Percentiles rank a stretch among this genome's conserved stretches.
phyloP scores from a whole-genome alignment of 2,329 filamentous ascomycete genomes.

The Torrubiella hemipterigena region DNA sequence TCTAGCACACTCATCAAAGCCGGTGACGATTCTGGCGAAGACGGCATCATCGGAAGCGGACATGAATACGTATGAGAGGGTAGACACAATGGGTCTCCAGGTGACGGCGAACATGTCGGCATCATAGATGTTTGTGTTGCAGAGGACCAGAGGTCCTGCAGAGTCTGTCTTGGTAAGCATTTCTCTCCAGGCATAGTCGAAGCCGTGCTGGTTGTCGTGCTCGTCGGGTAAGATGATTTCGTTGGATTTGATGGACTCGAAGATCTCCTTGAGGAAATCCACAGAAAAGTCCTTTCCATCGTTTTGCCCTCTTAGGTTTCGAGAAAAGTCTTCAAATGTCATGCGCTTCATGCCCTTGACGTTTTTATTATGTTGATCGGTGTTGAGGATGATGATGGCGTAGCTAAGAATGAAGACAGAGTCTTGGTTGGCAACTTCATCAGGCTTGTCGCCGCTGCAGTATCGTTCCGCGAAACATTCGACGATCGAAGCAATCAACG shows the following conservation, averaged over 20 bases:
- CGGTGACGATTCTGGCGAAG: constrained; percentile 83
- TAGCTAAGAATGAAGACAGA: constrained; percentile 85
- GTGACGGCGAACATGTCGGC: constrained; percentile 95
- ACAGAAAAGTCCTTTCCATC: constrained; percentile 70
- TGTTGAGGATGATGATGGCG: constrained; percentile 95
- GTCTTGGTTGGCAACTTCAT: constrained; percentile 74
- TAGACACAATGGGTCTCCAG: constrained; percentile 91
- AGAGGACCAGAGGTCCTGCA: constrained; percentile 61
- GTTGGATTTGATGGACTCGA: constrained; percentile 78
- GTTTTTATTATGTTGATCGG: constrained; percentile 92
- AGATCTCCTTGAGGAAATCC: constrained; percentile 78
- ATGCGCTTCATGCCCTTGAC: constrained; percentile 70
- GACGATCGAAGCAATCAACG: constrained; percentile 86
- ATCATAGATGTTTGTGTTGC: constrained; percentile 89
- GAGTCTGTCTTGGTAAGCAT: constrained; percentile 73
- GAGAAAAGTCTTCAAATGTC: constrained; percentile 70
- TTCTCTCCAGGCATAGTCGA: constrained; percentile 97
- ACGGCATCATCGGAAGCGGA: constrained; percentile 94
- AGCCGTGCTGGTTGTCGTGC: constrained; percentile 91
- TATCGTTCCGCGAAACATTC: constrained; percentile 81
- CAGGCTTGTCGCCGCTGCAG: constrained; percentile 54
- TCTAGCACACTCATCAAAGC: constrained; percentile 90
- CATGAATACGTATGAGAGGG: constrained; percentile 96
- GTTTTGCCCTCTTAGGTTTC: constrained; percentile 86
- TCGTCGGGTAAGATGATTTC: constrained; percentile 97